Base-by-base conservation (phyloP, 2,329 filamentous ascomycete genomes). In the Arthrinium phaeospermum region DNA sequence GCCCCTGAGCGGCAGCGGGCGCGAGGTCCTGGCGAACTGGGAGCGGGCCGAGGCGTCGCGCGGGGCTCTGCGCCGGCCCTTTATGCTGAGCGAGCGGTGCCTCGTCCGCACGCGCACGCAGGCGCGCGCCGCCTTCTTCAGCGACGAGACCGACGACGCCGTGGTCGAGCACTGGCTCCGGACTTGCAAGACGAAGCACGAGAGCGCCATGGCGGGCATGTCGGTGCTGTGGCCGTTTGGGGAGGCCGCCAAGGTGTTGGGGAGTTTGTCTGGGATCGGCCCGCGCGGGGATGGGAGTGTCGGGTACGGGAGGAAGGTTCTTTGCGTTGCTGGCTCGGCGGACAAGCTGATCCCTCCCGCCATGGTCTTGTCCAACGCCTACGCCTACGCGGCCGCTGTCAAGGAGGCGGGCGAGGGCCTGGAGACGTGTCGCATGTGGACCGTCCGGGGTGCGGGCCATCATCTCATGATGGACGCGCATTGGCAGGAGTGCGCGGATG, bases 381-480 rank as follows among this genome's bases (percentile, higher is more conserved):
- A 46, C 3, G 70, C 67, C 0, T 74, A 73, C 30, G 41, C 61
- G 22, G 24, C 16, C 19, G 70, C 67, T 12, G 69, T 53, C 4
- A 44, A 57, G 8, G 46, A 51, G 4, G 46, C 30, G 7, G 44
- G 49, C 14, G 30, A 49, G 4, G 53, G 6, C 37, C 19, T 41
- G 16, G 71, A 74, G 47, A 34, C 70, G 13, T 72, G 71, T 34
- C 68, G 37, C 27, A 44, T 67, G 41, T 41, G 70, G 24, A 46
- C 53, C 0, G 67, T 74, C 19, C 4, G 68, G 19, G 68, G 67
- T 12, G 30, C 47, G 1, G 73, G 47, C 22, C 73, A 74, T 19
- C 73, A 74, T 49, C 68, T 74, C 53, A 74, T 74, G 73, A 74
- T 74, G 73, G 73, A 74, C 49, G 46, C 49, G 2, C 46, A 70